These are phyloP conservation scores for Oryza australiensis DNA, from an alignment of 176 grass and related monocot genomes.

Conservation along the genomic window DNA sequence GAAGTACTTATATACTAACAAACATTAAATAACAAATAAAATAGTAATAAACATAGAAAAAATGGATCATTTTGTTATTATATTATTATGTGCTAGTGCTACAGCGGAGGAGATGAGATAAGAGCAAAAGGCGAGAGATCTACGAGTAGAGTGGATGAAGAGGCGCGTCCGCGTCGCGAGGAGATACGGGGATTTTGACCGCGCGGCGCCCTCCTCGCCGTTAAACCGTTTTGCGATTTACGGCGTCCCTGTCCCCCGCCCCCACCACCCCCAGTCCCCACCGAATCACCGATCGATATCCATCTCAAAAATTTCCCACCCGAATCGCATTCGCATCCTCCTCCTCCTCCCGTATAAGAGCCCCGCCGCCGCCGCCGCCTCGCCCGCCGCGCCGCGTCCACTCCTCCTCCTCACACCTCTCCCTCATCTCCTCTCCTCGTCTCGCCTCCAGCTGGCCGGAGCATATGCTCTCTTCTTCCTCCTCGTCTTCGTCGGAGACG, in stretches of 20 bases:
- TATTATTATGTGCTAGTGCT: too few relatives aligned
- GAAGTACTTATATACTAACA: too few relatives aligned
- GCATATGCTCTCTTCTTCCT: background rate
- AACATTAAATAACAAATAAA: too few relatives aligned
- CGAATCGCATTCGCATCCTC: background rate
- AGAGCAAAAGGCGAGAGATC: background rate
- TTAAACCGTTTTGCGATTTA: background rate
- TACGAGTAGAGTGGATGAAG: too few relatives aligned
- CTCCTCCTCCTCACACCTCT: background rate
- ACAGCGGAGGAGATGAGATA: background rate
- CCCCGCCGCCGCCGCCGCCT: slow-evolving; percentile 3
- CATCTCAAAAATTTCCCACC: slow-evolving; percentile 37
- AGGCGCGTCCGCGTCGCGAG: background rate
- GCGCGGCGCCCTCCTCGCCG: background rate
- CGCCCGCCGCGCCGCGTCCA: background rate
- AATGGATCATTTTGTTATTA: too few relatives aligned
- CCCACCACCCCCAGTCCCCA: too few relatives aligned
- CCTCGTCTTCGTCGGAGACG: background rate
- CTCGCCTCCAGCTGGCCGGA: background rate
- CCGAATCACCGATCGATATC: background rate
- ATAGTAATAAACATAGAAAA: too few relatives aligned
- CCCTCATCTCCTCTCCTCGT: too few relatives aligned
- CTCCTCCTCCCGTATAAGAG: slow-evolving; percentile 1
- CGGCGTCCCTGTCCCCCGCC: slow-evolving; percentile 17
- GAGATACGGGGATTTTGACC: slow-evolving; percentile 2